Conservation (phyloP, 1,284 basidiomycete species). For the Ceratobasidium sp. region DNA sequence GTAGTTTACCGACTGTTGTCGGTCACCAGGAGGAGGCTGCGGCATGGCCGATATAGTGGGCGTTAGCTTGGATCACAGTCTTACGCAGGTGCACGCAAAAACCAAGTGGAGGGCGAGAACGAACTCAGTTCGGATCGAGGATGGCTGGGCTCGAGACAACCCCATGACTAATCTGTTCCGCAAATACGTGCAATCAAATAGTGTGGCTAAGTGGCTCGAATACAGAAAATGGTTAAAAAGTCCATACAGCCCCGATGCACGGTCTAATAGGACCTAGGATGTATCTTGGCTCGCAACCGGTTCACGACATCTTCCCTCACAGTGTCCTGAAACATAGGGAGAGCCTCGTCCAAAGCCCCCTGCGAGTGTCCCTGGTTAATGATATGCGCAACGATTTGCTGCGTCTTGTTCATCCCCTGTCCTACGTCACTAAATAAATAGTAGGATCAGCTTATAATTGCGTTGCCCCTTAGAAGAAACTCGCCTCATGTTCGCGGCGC, state of each 20-base stretch:
- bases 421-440: constrained; percentile 1
- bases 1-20: constrained; percentile 38
- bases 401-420: constrained; percentile 7
- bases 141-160: constrained; percentile 30
- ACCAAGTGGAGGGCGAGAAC: constrained; percentile 8
- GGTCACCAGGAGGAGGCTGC: constrained; percentile 17
- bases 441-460: neutral
- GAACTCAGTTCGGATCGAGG: constrained; percentile 10
- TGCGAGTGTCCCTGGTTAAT: neutral
- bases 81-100: neutral
- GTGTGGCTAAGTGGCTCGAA: constrained; percentile 22
- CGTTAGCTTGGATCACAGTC: neutral
- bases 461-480: neutral
- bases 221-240: constrained; percentile 9
- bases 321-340: constrained; percentile 6
- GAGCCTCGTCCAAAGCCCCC: neutral
- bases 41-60: neutral
- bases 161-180: constrained; percentile 23
- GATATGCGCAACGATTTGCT: neutral
- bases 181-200: constrained; percentile 23
- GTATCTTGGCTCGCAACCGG: neutral
- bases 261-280: neutral
- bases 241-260: neutral
- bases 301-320: constrained; percentile 5
- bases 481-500: neutral